Evolutionary conservation across 345 rosid genomes (phyloP), one percentile per base, ranked within the genome.

Genomic region (Salix dunnii): DNA sequence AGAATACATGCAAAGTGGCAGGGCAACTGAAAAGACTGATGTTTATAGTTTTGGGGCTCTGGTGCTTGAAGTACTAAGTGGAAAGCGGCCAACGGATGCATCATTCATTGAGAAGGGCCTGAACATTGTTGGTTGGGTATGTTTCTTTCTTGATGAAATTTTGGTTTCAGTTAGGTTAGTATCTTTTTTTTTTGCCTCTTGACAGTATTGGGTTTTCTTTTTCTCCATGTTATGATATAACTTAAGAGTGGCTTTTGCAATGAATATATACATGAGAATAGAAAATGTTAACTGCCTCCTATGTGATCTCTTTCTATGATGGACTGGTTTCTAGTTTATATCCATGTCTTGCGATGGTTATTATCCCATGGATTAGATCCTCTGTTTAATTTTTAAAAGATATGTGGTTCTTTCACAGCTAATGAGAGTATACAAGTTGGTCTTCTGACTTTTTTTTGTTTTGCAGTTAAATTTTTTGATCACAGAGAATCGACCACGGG

Each of bases 1-100:
- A 94, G 98, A 96, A 80, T 96, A 96, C 70, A 94, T 96, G 99
- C 97, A 87, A 81, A 96, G 97, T 73, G 98, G 99, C 73, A 91
- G 99, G 85, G 98, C 99, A 77, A 96, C 99, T 20, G 98, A 96
- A 81, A 96, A 96, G 89, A 93, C 94, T 4, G 99, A 96, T 81
- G 98, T 94, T 33, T 94, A 93, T 77, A 96, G 99, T 81, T 96
- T 96, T 67, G 99, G 98, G 61, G 97, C 92, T 74, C 77, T 96
- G 72, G 90, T 92, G 85, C 99, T 96, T 51, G 99, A 96, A 88
- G 86, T 96, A 27, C 80, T 96, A 82, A 94, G 99, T 77, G 97
- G 97, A 77, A 96, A 94, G 86, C 90, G 96, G 73, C 99, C 99
- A 3, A 92, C 98, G 23, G 99, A 96, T 86, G 96, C 99, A 68